These are phyloP conservation scores for Boletus pseudopeckii DNA, from an alignment of 768 basidiomycete species.

Conservation along the genomic window DNA sequence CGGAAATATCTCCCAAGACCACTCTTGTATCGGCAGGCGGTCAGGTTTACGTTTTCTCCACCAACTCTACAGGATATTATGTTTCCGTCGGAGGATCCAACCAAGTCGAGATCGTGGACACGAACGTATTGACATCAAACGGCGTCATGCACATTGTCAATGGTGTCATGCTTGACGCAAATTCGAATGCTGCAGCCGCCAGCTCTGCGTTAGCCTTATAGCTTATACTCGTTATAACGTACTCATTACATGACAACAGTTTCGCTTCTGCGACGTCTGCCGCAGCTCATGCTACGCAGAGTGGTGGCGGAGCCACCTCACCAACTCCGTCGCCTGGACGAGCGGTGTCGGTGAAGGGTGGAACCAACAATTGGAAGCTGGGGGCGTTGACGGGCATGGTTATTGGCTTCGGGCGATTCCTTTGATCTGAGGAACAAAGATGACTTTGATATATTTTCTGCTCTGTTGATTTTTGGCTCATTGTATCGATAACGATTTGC, in stretches of 20 bases:
- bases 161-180: conserved; percentile 46
- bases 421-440: conserved; percentile 6
- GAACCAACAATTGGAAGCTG: background rate
- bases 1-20: conserved; percentile 35
- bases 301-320: conserved; percentile 41
- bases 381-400: conserved; percentile 1
- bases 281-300: conserved; percentile 39
- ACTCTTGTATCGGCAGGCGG: conserved; percentile 56
- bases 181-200: conserved; percentile 42
- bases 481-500: conserved; percentile 3
- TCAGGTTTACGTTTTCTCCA: conserved; percentile 44
- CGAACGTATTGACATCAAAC: conserved; percentile 61
- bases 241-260: conserved; percentile 18
- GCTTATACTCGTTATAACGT: background rate
- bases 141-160: conserved; percentile 69
- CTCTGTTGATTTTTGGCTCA: background rate
- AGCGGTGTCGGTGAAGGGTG: background rate
- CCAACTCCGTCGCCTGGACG: background rate
- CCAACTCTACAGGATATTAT: conserved; percentile 57
- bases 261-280: conserved; percentile 48
- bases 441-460: background rate
- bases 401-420: conserved; percentile 1
- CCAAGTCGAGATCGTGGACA: conserved; percentile 50
- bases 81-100: conserved; percentile 44
- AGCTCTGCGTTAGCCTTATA: conserved; percentile 48